These are phyloP conservation scores for Phalaenopsis aphrodite DNA, from an alignment of 106 monocot genomes.

Conservation along the genomic window DNA sequence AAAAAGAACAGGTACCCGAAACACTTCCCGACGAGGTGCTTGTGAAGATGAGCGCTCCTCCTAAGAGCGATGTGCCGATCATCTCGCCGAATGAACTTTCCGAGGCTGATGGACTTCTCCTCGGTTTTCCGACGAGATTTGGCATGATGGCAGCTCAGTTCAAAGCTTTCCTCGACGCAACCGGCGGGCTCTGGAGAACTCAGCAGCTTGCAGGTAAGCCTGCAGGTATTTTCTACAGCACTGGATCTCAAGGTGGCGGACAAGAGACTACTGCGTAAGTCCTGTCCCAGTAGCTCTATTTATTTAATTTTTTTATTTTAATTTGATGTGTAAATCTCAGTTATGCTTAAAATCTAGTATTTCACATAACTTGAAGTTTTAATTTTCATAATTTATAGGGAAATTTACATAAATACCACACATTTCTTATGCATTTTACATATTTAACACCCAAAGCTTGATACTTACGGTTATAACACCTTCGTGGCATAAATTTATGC, in stretches of 20 bases:
- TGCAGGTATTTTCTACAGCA: conserved; percentile 66
- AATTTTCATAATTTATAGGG: no score
- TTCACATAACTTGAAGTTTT: no score
- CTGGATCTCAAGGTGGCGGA: conserved; percentile 66
- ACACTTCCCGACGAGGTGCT: conserved; percentile 52
- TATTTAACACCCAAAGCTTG: no score
- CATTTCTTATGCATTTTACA: no score
- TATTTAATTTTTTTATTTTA: not conserved
- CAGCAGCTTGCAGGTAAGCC: conserved; percentile 68
- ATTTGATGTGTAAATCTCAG: no score
- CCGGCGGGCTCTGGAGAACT: conserved; percentile 55
- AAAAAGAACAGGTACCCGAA: conserved; percentile 45
- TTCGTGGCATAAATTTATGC: no score
- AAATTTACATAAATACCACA: no score
- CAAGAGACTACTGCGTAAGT: conserved; percentile 71
- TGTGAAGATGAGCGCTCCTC: conserved; percentile 55
- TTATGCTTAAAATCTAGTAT: no score
- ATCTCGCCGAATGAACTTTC: conserved; percentile 54
- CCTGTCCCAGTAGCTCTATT: not conserved
- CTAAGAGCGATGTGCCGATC: conserved; percentile 44
- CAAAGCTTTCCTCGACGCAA: conserved; percentile 66
- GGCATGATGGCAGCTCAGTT: conserved; percentile 76
- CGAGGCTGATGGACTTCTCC: conserved; percentile 56
- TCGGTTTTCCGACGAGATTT: conserved; percentile 75
- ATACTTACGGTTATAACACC: no score